These are phyloP conservation scores for Fonsecaea pugnacius DNA, from an alignment of 2,329 filamentous ascomycete genomes.

Conservation along the genomic window DNA sequence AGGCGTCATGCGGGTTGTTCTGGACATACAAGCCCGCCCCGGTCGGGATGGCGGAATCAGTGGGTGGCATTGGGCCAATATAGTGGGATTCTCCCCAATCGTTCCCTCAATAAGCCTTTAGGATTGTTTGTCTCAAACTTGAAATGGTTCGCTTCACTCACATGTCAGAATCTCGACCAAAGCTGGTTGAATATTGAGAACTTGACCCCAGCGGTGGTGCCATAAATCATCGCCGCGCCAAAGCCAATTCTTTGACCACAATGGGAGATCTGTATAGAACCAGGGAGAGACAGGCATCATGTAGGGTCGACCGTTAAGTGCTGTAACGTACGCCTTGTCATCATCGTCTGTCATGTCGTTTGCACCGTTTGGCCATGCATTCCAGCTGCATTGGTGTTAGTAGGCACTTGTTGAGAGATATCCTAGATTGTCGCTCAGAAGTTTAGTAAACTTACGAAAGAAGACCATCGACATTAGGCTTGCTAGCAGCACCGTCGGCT, in stretches of 20 bases:
- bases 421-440: neutral
- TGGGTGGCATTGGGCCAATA: constrained; percentile 12
- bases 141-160: neutral
- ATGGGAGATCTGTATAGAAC: constrained; percentile 16
- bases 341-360: constrained; percentile 16
- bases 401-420: neutral
- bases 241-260: constrained; percentile 20
- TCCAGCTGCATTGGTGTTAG: neutral
- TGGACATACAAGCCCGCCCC: constrained; percentile 9
- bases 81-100: constrained; percentile 14
- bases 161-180: constrained; percentile 17
- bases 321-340: constrained; percentile 6
- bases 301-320: constrained; percentile 8
- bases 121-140: neutral
- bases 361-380: constrained; percentile 17
- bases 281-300: constrained; percentile 20
- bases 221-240: constrained; percentile 14
- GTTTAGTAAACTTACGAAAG: constrained; percentile 2
- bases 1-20: constrained; percentile 13
- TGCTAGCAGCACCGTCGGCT: neutral
- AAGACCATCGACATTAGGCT: constrained; percentile 12
- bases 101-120: neutral
- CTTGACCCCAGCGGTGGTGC: constrained; percentile 14
- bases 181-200: constrained; percentile 7
- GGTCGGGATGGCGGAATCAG: constrained; percentile 9